Evolutionary conservation across 495 filamentous ascomycete species (phyloP).

Genomic region (Neurospora tetraspora): DNA sequence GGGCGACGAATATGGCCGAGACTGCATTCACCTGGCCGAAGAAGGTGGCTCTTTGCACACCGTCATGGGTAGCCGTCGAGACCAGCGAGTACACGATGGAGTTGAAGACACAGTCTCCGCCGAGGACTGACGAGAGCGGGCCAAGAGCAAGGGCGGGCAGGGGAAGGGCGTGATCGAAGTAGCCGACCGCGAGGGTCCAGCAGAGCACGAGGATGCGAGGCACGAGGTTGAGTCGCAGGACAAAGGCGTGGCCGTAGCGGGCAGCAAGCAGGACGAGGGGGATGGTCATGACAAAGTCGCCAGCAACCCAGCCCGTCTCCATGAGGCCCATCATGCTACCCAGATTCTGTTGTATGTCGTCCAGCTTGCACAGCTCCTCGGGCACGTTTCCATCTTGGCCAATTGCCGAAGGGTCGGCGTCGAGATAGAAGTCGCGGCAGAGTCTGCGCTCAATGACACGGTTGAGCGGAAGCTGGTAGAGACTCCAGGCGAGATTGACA

Average conservation of each 20-base stretch:
- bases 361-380: constrained; percentile 38
- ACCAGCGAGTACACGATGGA: constrained; percentile 35
- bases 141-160: constrained; percentile 25
- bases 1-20: constrained; percentile 28
- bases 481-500: constrained; percentile 32
- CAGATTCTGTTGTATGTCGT: constrained; percentile 32
- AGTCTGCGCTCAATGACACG: constrained; percentile 37
- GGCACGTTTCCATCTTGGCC: constrained; percentile 24
- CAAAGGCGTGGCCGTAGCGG: constrained; percentile 23
- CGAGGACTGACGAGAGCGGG: constrained; percentile 29
- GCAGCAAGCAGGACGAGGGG: constrained; percentile 32
- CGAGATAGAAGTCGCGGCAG: constrained; percentile 35
- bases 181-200: constrained; percentile 31
- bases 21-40: constrained; percentile 35
- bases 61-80: constrained; percentile 28
- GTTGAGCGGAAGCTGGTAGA: constrained; percentile 38
- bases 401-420: constrained; percentile 25
- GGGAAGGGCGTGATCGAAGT: constrained; percentile 29
- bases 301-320: constrained; percentile 35
- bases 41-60: constrained; percentile 31
- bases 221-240: constrained; percentile 31
- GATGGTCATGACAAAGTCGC: constrained; percentile 38
- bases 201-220: constrained; percentile 28
- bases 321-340: constrained; percentile 34
- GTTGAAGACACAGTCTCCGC: constrained; percentile 38